Conservation (phyloP, 805 yeast species). For the Zygosaccharomyces lentus region DNA sequence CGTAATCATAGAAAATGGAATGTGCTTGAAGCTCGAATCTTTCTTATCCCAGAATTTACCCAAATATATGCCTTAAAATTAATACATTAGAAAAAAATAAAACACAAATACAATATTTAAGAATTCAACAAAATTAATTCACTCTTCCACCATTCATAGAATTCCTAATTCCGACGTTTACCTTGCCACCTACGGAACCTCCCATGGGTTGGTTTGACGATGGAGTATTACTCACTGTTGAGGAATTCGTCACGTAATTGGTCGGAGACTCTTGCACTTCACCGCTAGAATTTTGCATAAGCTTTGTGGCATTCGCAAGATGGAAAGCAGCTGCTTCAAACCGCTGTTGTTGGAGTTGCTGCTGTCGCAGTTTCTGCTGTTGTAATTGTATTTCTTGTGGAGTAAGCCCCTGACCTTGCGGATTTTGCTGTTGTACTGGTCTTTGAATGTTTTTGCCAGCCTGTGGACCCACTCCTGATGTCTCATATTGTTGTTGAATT, state of each 20-base stretch:
- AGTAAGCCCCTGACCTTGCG: slow-evolving; percentile 27
- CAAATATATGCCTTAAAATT: background rate
- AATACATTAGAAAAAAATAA: background rate
- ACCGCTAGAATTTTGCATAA: slow-evolving; percentile 23
- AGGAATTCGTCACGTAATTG: slow-evolving; percentile 8
- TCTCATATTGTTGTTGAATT: slow-evolving; percentile 11
- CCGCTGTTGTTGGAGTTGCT: slow-evolving; percentile 34
- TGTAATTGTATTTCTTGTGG: slow-evolving; percentile 35
- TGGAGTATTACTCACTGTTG: slow-evolving; percentile 8
- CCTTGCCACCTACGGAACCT: slow-evolving; percentile 23
- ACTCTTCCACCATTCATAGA: slow-evolving; percentile 19
- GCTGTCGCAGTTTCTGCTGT: slow-evolving; percentile 34
- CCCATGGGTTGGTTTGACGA: slow-evolving; percentile 10
- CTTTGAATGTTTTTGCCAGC: background rate
- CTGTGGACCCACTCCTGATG: slow-evolving; percentile 5
- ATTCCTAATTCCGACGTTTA: slow-evolving; percentile 24
- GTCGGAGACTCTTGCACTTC: slow-evolving; percentile 9
- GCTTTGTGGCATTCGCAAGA: slow-evolving; percentile 31
- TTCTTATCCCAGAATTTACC: background rate
- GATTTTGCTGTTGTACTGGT: slow-evolving; percentile 6
- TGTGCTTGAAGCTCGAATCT: too few species aligned
- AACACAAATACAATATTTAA: too few species aligned
- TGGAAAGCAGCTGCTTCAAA: slow-evolving; percentile 35
- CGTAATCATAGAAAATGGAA: too few species aligned
- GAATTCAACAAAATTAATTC: slow-evolving; percentile 2